Evolutionary conservation across 2,329 filamentous ascomycete genomes (phyloP), one percentile per base, ranked within the genome.

Genomic region (Gaeumannomyces tritici): DNA sequence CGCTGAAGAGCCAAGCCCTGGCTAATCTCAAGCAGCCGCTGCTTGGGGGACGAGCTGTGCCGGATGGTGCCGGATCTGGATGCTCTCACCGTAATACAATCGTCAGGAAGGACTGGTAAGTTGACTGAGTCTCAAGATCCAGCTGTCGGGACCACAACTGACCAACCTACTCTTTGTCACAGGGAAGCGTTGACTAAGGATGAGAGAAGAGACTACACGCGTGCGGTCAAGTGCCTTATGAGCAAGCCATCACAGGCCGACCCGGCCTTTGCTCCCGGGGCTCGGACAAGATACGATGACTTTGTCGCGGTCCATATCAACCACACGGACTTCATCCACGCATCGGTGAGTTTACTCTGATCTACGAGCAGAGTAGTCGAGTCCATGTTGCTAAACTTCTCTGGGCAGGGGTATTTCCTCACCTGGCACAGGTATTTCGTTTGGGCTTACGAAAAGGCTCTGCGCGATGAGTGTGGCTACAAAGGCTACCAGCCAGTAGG

Each of bases 301-400:
- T 75, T 75, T 65, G 73, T 75, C 4, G 72, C 69, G 35, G 70
- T 73, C 24, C 73, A 76, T 65, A 73, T 76, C 65, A 74, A 75
- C 67, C 72, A 71, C 66, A 72, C 68, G 7, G 54, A 70, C 62
- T 63, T 57, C 51, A 71, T 72, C 63, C 69, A 74, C 60, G 64
- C 64, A 60, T 74, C 72, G 70, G 71, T 18, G 2, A 59, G 33
- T 51, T 28, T 62, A 7, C 26, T 42, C 31, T 26, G 13, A 31
- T 35, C n/a, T n/a, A n/a, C n/a, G n/a, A n/a, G 31, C 18, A 59
- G 24, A 21, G 57, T 5, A 35, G 35, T 42, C n/a, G 27, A 11
- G 21, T n/a, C 21, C 7, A 9, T n/a, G 21, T n/a, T 51, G 5
- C 18, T 51, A 9, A 51, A 21, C 8, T n/a, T 33, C 31, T 33